phyloP scores from a whole-genome alignment of 1,284 basidiomycete genomes.

The Heimioporus punctisporus region DNA sequence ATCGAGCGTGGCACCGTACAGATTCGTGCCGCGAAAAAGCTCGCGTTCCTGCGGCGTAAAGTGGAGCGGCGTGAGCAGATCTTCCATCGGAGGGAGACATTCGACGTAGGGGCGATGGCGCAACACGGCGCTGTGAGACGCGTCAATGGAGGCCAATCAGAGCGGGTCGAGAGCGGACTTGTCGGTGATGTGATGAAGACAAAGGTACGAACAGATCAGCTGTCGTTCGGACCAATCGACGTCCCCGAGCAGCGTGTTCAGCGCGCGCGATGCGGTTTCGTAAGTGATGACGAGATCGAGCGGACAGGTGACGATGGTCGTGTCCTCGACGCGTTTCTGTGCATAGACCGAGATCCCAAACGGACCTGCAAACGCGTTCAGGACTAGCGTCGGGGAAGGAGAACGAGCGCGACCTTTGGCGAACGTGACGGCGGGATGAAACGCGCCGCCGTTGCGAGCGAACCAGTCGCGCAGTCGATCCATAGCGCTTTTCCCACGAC shows the following conservation, averaged over 20 bases:
- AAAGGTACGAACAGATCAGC: slow-evolving; percentile 71
- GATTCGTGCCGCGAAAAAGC: slow-evolving; percentile 74
- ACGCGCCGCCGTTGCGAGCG: slow-evolving; percentile 12
- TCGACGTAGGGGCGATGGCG: slow-evolving; percentile 66
- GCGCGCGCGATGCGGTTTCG: slow-evolving; percentile 44
- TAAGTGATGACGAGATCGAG: slow-evolving; percentile 75
- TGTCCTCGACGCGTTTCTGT: slow-evolving; percentile 47
- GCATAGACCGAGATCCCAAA: slow-evolving; percentile 66
- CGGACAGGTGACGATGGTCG: slow-evolving; percentile 72
- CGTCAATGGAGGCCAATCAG: no score
- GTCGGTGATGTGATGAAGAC: slow-evolving; percentile 69
- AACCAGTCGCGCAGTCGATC: slow-evolving; percentile 17
- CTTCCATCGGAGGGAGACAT: slow-evolving; percentile 58
- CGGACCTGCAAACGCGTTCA: no score
- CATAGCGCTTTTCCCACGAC: no score
- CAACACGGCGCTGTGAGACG: slow-evolving; percentile 31
- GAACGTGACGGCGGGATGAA: slow-evolving; percentile 16
- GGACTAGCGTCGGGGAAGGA: no score
- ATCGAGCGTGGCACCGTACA: slow-evolving; percentile 74
- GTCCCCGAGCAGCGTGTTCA: slow-evolving; percentile 42
- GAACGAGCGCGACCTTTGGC: slow-evolving; percentile 4
- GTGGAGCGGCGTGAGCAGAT: slow-evolving; percentile 77
- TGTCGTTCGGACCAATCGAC: slow-evolving; percentile 67
- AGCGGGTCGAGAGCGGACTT: no score
- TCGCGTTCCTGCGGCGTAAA: slow-evolving; percentile 67